phyloP scores from a whole-genome alignment of 139 green algal species.

The Spirogloea muscicola region DNA sequence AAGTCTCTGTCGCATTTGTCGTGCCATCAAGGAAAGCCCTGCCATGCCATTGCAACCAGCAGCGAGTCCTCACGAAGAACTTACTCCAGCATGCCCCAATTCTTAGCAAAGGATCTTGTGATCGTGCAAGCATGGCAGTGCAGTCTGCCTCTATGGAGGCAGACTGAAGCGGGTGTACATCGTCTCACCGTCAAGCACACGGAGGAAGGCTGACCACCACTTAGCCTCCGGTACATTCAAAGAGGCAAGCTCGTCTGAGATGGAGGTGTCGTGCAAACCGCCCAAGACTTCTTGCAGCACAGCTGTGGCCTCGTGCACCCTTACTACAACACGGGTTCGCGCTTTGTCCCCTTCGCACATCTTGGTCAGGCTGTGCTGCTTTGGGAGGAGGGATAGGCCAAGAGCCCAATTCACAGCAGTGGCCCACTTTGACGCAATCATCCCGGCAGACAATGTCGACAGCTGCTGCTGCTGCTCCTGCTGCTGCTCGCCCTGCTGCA shows the following conservation, averaged over 20 bases:
- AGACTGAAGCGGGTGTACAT: too few species aligned
- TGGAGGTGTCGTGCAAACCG: slow-evolving; percentile 1
- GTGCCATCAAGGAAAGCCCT: too few species aligned
- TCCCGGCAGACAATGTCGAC: background rate
- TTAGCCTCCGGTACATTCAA: slow-evolving; percentile 1
- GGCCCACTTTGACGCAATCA: too few species aligned
- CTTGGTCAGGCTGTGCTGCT: slow-evolving; percentile 2
- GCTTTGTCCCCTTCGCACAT: background rate
- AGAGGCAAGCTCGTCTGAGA: background rate
- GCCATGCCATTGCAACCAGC: too few species aligned
- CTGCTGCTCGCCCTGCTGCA: background rate
- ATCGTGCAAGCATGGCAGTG: too few species aligned
- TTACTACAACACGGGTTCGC: background rate
- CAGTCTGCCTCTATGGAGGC: too few species aligned
- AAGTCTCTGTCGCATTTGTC: too few species aligned
- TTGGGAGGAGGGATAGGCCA: slow-evolving; percentile 19
- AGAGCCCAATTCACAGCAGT: slow-evolving; percentile 32
- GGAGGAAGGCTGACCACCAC: slow-evolving; percentile 22
- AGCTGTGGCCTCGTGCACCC: slow-evolving; percentile 18
- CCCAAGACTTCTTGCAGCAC: slow-evolving; percentile 26
- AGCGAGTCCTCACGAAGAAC: too few species aligned
- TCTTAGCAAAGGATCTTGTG: too few species aligned
- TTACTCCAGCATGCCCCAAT: too few species aligned
- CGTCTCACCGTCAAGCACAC: slow-evolving; percentile 22
- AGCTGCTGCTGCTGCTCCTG: slow-evolving; percentile 5